Base-by-base conservation (phyloP, 2,329 filamentous ascomycete species). In the Xylaria sp. region DNA sequence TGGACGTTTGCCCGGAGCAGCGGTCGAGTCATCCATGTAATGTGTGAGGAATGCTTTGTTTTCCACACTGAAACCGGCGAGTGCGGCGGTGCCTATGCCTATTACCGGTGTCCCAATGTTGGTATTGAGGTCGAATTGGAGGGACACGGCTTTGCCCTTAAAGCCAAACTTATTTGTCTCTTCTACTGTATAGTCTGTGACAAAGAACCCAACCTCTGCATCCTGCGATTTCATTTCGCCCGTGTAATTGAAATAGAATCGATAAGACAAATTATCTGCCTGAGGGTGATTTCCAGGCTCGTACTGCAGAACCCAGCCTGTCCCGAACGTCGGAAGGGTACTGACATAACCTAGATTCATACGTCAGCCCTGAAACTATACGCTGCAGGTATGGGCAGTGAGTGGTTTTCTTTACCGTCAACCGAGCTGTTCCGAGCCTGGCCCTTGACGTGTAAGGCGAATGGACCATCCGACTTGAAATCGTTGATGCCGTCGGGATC, bases 391-490 rank as follows among this genome's bases (percentile, higher is more conserved):
- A 41, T 18, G 18, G 13, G 9, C n/a, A 20, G 1, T 41, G 15
- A 18, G 1, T 49, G 18, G 31, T 15, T 12, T 7, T 36, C 61
- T 60, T 60, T 28, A 68, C 66, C 66, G 31, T 64, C 41, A n/a
- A 68, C 33, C 15, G 60, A 60, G 41, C 66, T 64, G 12, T 64
- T 64, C 4, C 1, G 8, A 9, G 36, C 28, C 3, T n/a, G 15
- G 2, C 66, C 66, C 25, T 68, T 68, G 3, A 68, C 56, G 5
- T 51, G 61, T 3, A 68, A 10, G 2, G 61, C 61, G 41, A 68
- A 68, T 33, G 66, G 66, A 13, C 66, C 66, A n/a, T 68, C 61
- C 7, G 49, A 52, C 49, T 28, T 28, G 23, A 52, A 52, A 6
- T 52, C 12, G 13, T 52, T 52, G 49, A 52, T 52, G 23, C 49